Evolutionary conservation across 2,329 filamentous ascomycete genomes (phyloP).

Genomic region (Phialophora expanda): DNA sequence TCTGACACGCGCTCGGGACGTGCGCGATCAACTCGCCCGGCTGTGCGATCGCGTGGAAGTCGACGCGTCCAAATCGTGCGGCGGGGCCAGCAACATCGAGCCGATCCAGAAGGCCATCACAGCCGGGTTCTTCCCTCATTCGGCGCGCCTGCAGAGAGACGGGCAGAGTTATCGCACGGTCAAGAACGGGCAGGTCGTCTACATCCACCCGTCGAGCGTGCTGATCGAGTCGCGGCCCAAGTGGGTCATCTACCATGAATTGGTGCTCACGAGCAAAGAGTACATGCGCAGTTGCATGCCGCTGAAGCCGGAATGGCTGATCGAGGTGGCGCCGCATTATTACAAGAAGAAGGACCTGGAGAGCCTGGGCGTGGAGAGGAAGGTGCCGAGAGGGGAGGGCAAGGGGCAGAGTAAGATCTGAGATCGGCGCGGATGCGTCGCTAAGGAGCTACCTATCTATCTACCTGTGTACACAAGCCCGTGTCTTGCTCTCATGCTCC

Average conservation of each 20-base stretch:
- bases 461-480: neutral
- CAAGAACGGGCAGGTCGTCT: slow-evolving; percentile 86
- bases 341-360: slow-evolving; percentile 92
- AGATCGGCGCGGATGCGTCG: neutral
- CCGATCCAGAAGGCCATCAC: slow-evolving; percentile 88
- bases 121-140: slow-evolving; percentile 93
- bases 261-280: slow-evolving; percentile 85
- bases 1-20: slow-evolving; percentile 85
- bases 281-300: slow-evolving; percentile 90
- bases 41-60: slow-evolving; percentile 94
- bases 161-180: slow-evolving; percentile 90
- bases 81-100: slow-evolving; percentile 65
- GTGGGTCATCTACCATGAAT: slow-evolving; percentile 83
- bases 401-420: slow-evolving; percentile 41
- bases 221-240: slow-evolving; percentile 73
- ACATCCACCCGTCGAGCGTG: slow-evolving; percentile 87
- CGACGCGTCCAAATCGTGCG: slow-evolving; percentile 67
- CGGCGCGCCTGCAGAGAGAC: slow-evolving; percentile 78
- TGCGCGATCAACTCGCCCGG: slow-evolving; percentile 88
- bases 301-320: slow-evolving; percentile 81
- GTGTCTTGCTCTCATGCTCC: neutral
- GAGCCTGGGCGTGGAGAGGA: slow-evolving; percentile 74
- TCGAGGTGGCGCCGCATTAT: slow-evolving; percentile 90
- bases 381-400: slow-evolving; percentile 67
- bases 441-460: neutral